These are phyloP conservation scores for Phoenix roebelenii DNA, from an alignment of 176 grass and related monocot species.

Conservation along the genomic window DNA sequence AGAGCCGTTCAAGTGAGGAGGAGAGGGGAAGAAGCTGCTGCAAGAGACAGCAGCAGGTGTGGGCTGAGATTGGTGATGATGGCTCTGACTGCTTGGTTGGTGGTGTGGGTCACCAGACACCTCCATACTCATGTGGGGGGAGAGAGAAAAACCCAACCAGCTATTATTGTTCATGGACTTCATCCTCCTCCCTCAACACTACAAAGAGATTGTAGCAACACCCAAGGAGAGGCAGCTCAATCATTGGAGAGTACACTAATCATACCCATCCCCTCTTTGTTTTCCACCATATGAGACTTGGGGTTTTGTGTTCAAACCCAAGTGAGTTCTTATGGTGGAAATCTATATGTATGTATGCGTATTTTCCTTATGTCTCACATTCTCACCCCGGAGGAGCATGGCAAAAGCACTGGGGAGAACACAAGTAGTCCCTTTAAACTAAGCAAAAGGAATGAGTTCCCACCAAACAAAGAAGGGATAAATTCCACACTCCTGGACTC, in stretches of 20 bases:
- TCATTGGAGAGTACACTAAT: constrained; percentile 90
- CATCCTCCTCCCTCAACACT: constrained; percentile 32
- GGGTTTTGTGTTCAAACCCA: constrained; percentile 31
- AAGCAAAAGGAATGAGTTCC: constrained; percentile 90
- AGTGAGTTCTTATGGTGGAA: neutral
- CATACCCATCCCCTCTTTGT: constrained; percentile 45
- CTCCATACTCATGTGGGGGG: constrained; percentile 58
- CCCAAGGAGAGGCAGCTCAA: constrained; percentile 36
- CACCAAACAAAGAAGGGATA: constrained; percentile 39
- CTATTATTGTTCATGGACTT: constrained; percentile 57
- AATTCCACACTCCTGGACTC: constrained; percentile 15
- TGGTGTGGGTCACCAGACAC: constrained; percentile 18
- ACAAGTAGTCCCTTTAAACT: constrained; percentile 49
- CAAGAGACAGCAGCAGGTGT: constrained; percentile 40
- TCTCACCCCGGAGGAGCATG: neutral
- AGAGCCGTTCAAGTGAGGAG: neutral
- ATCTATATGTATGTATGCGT: too few relatives aligned
- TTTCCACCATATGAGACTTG: constrained; percentile 46
- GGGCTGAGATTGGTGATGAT: constrained; percentile 30
- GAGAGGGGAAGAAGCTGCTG: constrained; percentile 6
- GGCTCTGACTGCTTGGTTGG: constrained; percentile 31
- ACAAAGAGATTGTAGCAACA: constrained; percentile 4
- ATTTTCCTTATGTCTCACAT: neutral
- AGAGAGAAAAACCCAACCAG: constrained; percentile 92
- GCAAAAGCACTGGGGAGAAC: constrained; percentile 3